A percentile compares a stretch with the other conserved stretches of the same genome.
These are phyloP conservation scores for Oidiodendron maius DNA, from an alignment of 495 filamentous ascomycete genomes.

Conservation along the genomic window DNA sequence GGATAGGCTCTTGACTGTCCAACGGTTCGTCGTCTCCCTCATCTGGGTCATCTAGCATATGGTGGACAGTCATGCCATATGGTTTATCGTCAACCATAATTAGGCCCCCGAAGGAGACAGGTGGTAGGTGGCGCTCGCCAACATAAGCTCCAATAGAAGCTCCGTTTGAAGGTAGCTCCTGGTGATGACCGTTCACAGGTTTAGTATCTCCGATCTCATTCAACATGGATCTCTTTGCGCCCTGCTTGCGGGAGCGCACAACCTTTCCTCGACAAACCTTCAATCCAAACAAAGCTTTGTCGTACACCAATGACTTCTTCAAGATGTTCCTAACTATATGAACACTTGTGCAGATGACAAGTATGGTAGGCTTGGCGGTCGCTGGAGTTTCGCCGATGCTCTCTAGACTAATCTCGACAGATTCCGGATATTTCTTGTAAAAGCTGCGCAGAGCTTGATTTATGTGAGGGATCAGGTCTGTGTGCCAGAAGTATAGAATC, in stretches of 20 bases:
- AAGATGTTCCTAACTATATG: slow-evolving; percentile 63
- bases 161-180: slow-evolving; percentile 72
- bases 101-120: slow-evolving; percentile 84
- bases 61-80: slow-evolving; percentile 92
- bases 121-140: slow-evolving; percentile 75
- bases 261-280: slow-evolving; percentile 66
- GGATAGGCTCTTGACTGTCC: slow-evolving; percentile 23
- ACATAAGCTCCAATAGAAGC: slow-evolving; percentile 90
- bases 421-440: slow-evolving; percentile 62
- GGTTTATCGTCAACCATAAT: slow-evolving; percentile 76
- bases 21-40: slow-evolving; percentile 43
- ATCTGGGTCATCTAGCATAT: slow-evolving; percentile 83
- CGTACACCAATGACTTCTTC: slow-evolving; percentile 64
- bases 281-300: slow-evolving; percentile 47
- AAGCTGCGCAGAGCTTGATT: slow-evolving; percentile 52
- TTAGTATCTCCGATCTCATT: slow-evolving; percentile 25
- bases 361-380: slow-evolving; percentile 63
- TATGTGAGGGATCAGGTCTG: slow-evolving; percentile 62
- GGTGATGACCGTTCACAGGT: slow-evolving; percentile 57
- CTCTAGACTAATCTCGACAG: slow-evolving; percentile 67
- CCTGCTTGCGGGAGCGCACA: slow-evolving; percentile 52
- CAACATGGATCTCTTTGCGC: slow-evolving; percentile 16
- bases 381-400: slow-evolving; percentile 65
- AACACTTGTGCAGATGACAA: slow-evolving; percentile 70
- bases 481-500: slow-evolving; percentile 65